phyloP scores from a whole-genome alignment of 1,284 basidiomycete genomes.

The Volvariella surrecta region DNA sequence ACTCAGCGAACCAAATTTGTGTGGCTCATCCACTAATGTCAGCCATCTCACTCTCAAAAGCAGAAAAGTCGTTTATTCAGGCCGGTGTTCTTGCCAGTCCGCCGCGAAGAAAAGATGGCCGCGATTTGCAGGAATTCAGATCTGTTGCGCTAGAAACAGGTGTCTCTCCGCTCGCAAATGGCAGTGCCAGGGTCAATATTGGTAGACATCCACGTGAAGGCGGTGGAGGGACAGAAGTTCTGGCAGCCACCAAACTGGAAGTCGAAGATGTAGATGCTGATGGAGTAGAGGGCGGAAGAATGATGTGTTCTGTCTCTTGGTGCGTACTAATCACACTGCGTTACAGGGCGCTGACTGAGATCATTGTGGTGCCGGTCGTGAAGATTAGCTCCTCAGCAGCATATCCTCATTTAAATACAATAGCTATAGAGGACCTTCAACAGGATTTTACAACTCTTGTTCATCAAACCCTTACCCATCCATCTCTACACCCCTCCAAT shows the following conservation, averaged over 20 bases:
- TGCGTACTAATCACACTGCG: constrained; percentile 33
- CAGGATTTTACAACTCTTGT: constrained; percentile 55
- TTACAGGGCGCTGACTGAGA: not conserved
- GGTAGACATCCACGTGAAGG: constrained; percentile 48
- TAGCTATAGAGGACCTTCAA: constrained; percentile 63
- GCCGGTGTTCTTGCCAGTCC: constrained; percentile 46
- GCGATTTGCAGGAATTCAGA: constrained; percentile 53
- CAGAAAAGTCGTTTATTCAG: constrained; percentile 69
- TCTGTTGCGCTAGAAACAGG: constrained; percentile 66
- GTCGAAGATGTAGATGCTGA: constrained; percentile 46
- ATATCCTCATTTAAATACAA: constrained; percentile 56
- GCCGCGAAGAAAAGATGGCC: constrained; percentile 61
- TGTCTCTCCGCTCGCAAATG: constrained; percentile 68
- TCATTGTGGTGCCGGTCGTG: not conserved
- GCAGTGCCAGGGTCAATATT: constrained; percentile 64
- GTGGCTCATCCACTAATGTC: constrained; percentile 13
- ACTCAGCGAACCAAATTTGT: not conserved
- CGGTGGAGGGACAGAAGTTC: constrained; percentile 57
- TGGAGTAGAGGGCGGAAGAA: constrained; percentile 43
- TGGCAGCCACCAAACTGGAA: constrained; percentile 68
- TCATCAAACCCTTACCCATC: constrained; percentile 51
- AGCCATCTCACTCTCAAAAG: constrained; percentile 49
- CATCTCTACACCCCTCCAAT: constrained; percentile 51
- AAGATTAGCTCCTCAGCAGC: constrained; percentile 64
- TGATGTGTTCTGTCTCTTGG: constrained; percentile 68